Conservation (phyloP, 345 rosid species). For the Lepidium africanum region DNA sequence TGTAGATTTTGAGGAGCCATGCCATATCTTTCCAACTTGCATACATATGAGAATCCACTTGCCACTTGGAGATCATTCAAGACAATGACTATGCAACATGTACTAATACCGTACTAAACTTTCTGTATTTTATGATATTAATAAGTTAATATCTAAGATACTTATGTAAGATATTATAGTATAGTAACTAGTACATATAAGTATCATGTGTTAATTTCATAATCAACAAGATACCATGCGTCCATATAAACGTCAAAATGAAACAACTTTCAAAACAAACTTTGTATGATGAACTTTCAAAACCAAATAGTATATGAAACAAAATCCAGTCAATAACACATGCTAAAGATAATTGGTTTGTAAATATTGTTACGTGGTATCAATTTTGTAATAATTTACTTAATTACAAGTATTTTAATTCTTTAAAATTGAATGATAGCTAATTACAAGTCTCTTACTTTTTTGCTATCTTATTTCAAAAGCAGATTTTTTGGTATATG, state of each 20-base stretch:
- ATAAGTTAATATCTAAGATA: not conserved
- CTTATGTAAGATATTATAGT: not conserved
- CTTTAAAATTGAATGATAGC: too few species aligned
- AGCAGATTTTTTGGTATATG: too few species aligned
- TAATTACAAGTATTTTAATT: too few species aligned
- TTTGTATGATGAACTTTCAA: not conserved
- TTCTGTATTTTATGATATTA: not conserved
- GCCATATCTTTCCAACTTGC: constrained; percentile 5
- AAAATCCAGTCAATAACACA: not conserved
- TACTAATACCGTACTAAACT: constrained; percentile 16
- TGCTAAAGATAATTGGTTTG: not conserved
- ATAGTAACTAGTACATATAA: not conserved
- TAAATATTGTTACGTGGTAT: not conserved
- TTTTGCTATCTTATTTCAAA: too few species aligned
- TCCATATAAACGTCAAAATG: not conserved
- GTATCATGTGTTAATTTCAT: not conserved
- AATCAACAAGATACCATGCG: not conserved
- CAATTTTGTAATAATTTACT: too few species aligned
- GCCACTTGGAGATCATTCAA: constrained; percentile 5
- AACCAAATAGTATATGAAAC: not conserved
- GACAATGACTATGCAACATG: constrained; percentile 2
- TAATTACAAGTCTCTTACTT: too few species aligned
- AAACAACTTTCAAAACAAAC: too few species aligned
- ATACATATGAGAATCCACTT: constrained; percentile 4
- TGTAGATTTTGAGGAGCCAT: constrained; percentile 11